Evolutionary conservation across 345 rosid genomes (phyloP).

Genomic region (Lenwebbia sp.): DNA sequence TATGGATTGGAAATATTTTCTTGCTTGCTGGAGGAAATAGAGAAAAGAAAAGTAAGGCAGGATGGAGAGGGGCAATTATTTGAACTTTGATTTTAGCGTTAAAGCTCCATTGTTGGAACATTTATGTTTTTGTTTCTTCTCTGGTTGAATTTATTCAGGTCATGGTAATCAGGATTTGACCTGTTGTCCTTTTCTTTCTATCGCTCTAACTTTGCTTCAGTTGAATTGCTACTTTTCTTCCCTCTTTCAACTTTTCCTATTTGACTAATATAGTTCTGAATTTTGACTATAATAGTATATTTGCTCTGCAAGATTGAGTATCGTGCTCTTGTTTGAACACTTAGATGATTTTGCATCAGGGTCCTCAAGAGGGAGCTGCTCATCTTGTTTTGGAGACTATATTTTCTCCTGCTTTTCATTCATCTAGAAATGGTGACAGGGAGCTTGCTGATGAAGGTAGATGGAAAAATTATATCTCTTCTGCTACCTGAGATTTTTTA

Average conservation of each 20-base stretch:
- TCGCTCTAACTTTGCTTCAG: background rate
- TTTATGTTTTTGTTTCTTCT: background rate
- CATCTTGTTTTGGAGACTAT: slow-evolving; percentile 23
- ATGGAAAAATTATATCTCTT: background rate
- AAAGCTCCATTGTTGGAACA: background rate
- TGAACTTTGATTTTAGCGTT: background rate
- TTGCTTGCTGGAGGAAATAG: background rate
- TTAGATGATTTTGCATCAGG: slow-evolving; percentile 24
- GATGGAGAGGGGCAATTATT: background rate
- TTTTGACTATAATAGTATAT: background rate
- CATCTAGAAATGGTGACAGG: slow-evolving; percentile 23
- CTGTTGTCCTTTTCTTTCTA: background rate
- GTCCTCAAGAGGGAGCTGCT: slow-evolving; percentile 15
- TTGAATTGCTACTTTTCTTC: background rate
- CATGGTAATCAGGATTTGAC: background rate
- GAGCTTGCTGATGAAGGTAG: slow-evolving; percentile 35
- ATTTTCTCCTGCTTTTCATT: slow-evolving; percentile 60
- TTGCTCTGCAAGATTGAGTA: background rate
- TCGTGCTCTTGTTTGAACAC: background rate
- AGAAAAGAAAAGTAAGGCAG: background rate
- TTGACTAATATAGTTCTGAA: background rate
- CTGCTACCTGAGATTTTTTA: background rate
- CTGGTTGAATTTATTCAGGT: background rate
- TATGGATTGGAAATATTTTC: background rate
- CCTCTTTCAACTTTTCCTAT: background rate